Evolutionary conservation across 2,329 filamentous ascomycete genomes (phyloP).

Genomic region (Ascochyta koolunga): DNA sequence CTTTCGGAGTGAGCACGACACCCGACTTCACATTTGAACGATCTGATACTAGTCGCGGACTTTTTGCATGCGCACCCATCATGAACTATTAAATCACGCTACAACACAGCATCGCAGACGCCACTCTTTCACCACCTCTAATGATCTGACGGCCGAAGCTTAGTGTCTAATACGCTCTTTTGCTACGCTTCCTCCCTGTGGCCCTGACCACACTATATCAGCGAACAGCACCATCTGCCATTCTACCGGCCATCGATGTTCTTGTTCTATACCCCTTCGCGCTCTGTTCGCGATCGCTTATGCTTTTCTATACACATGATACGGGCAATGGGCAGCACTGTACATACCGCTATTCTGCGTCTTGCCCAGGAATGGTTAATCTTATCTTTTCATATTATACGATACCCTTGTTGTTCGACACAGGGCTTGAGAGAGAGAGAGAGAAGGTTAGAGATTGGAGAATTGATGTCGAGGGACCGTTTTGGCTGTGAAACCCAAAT

Average conservation of each 20-base stretch:
- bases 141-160: constrained; percentile 21
- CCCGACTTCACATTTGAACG: constrained; percentile 31
- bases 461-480: background rate
- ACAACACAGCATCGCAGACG: background rate
- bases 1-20: constrained; percentile 18
- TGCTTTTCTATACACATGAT: constrained; percentile 6
- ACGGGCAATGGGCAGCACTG: constrained; percentile 12
- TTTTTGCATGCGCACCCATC: constrained; percentile 8
- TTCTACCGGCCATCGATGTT: constrained; percentile 17
- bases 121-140: constrained; percentile 15
- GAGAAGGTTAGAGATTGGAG: background rate
- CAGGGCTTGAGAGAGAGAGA: background rate
- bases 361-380: constrained; percentile 1
- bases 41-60: constrained; percentile 35
- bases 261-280: constrained; percentile 36
- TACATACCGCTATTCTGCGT: constrained; percentile 20
- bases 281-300: constrained; percentile 13
- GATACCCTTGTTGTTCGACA: constrained; percentile 8
- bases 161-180: constrained; percentile 40
- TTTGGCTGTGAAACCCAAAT: background rate
- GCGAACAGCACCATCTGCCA: background rate
- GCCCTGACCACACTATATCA: constrained; percentile 1
- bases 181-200: constrained; percentile 18
- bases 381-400: constrained; percentile 4
- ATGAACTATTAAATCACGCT: background rate